Evolutionary conservation across 805 yeast genomes (phyloP).

Genomic region (Teunomyces tritomae): DNA sequence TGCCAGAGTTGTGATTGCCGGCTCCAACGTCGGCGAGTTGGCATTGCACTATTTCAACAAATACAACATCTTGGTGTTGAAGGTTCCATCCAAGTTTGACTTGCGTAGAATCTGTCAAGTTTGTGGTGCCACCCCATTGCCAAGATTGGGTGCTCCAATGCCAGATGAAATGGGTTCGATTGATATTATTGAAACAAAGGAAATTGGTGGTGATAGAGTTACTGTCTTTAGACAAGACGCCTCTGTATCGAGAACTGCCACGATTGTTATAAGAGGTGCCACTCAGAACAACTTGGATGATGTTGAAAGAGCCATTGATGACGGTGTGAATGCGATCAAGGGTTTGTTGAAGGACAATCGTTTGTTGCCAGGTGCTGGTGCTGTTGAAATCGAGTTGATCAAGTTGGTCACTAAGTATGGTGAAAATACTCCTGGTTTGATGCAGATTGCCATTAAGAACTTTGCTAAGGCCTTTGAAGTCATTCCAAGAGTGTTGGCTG

Average conservation of each 20-base stretch:
- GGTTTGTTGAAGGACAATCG: constrained; percentile 78
- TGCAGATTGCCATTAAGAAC: constrained; percentile 91
- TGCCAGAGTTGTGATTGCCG: constrained; percentile 87
- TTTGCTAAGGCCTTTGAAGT: constrained; percentile 95
- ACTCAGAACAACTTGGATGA: constrained; percentile 92
- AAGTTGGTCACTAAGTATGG: constrained; percentile 78
- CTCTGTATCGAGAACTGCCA: constrained; percentile 75
- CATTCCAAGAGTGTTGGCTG: constrained; percentile 87
- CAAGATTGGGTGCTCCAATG: constrained; percentile 90
- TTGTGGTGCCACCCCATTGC: constrained; percentile 95
- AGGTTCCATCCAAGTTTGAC: constrained; percentile 92
- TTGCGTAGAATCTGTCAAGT: constrained; percentile 91
- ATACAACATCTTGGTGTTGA: constrained; percentile 77
- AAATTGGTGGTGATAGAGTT: constrained; percentile 97
- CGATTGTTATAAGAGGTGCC: constrained; percentile 93
- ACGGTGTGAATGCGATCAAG: constrained; percentile 90
- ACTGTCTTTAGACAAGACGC: constrained; percentile 83
- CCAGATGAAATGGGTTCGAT: constrained; percentile 90
- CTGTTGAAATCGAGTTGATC: constrained; percentile 85
- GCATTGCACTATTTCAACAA: constrained; percentile 92
- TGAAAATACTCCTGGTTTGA: constrained; percentile 88
- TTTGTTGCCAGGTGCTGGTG: constrained; percentile 94
- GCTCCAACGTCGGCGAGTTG: constrained; percentile 87
- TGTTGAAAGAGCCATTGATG: constrained; percentile 95
- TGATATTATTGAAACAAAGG: constrained; percentile 85